Conservation (phyloP, 306 rosid species). For the Cucumis cinereus region DNA sequence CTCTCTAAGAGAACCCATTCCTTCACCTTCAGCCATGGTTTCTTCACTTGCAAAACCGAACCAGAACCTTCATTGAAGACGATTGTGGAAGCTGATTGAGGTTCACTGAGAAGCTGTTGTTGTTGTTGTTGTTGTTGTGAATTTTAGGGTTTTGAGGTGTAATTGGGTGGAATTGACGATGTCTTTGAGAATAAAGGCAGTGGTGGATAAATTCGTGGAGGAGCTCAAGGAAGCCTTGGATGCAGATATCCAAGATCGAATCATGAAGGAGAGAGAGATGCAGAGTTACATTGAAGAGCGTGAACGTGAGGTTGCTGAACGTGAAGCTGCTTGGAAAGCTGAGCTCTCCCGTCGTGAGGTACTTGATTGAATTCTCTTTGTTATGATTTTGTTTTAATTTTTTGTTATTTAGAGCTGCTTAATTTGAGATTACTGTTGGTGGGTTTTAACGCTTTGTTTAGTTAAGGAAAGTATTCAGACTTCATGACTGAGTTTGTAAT, state of each 20-base stretch:
- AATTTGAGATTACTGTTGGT: neutral
- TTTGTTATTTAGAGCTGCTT: neutral
- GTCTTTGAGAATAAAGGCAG: conserved; percentile 85
- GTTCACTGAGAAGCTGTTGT: neutral
- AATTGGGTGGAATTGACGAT: conserved; percentile 17
- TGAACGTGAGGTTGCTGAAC: conserved; percentile 97
- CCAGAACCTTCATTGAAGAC: neutral
- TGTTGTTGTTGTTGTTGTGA: neutral
- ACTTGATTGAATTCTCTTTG: conserved; percentile 5
- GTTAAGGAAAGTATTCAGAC: neutral
- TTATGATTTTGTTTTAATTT: neutral
- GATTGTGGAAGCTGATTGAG: neutral
- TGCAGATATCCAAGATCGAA: conserved; percentile 88
- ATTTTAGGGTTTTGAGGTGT: neutral
- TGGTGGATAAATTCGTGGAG: conserved; percentile 88
- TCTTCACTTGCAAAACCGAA: neutral
- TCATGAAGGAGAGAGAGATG: conserved; percentile 98
- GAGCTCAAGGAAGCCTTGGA: conserved; percentile 93
- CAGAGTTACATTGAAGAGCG: conserved; percentile 96
- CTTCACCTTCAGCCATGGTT: neutral
- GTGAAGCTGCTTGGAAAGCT: conserved; percentile 99
- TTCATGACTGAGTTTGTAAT: neutral
- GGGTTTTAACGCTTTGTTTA: neutral
- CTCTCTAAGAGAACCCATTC: neutral
- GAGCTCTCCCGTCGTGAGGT: conserved; percentile 99